A percentile compares a stretch with the other conserved stretches of the same genome.
Evolutionary conservation across 1,284 basidiomycete species (phyloP).

Genomic region (Apiotrichum brassicae): DNA sequence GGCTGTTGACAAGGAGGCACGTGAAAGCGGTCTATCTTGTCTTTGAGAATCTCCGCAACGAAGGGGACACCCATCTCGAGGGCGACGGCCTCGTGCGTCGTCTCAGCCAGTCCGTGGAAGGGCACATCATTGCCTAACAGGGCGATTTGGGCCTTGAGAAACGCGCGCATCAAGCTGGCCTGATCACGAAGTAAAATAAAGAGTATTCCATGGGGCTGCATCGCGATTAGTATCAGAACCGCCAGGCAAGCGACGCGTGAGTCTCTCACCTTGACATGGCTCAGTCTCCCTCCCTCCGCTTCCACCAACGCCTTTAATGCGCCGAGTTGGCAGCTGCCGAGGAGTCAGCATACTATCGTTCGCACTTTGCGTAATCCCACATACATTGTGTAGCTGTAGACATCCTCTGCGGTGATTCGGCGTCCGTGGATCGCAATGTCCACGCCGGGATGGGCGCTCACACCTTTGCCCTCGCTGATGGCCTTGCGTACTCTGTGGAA

Average conservation of each 20-base stretch:
- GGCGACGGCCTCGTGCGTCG: conserved; percentile 30
- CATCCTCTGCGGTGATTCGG: not conserved
- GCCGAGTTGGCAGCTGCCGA: conserved; percentile 26
- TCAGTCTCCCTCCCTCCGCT: conserved; percentile 23
- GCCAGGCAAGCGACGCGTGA: too few species aligned
- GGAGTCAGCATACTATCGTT: too few species aligned
- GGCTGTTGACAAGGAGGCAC: too few species aligned
- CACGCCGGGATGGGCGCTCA: conserved; percentile 24
- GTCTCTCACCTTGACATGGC: conserved; percentile 21
- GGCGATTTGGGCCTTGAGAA: conserved; percentile 28
- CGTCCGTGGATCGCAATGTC: not conserved
- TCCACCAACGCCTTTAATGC: conserved; percentile 30
- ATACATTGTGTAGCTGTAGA: conserved; percentile 1
- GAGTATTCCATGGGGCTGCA: conserved; percentile 2
- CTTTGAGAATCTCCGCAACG: conserved; percentile 29
- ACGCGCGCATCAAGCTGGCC: conserved; percentile 23
- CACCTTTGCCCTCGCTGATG: conserved; percentile 26
- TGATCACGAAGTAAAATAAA: conserved; percentile 30
- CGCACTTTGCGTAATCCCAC: too few species aligned
- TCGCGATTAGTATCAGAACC: too few species aligned
- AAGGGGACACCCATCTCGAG: conserved; percentile 30
- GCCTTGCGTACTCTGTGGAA: conserved; percentile 20
- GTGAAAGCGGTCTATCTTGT: conserved; percentile 13
- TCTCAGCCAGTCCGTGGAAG: conserved; percentile 33
- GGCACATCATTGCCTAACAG: conserved; percentile 22